Base-by-base conservation (phyloP, 441 rosid genomes). In the Daphne laureola region DNA sequence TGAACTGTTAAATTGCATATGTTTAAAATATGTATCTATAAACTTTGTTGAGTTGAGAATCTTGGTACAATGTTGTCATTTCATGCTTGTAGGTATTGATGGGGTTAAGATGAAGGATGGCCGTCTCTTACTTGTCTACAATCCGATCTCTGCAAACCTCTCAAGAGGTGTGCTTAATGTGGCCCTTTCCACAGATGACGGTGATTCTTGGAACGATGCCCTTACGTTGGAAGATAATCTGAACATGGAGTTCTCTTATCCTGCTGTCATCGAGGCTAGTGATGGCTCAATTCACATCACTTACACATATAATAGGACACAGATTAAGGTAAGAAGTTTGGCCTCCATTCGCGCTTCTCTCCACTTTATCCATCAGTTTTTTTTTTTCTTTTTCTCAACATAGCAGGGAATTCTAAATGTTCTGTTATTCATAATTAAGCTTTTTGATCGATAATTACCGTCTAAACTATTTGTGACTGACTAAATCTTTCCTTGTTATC, bases 201-300 rank as follows among this genome's bases (percentile, higher is more conserved):
- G 94, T 31, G 86, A 83, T 73, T 67, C 87, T 3, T 92, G 92
- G 98, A 54, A 58, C n/a, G 82, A 89, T 62, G 76, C 71, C 61
- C 54, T 83, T 46, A 83, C 88, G 0, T 67, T 89, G 36, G 96
- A 86, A 64, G 86, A 84, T 11, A 59, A 73, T 21, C 44, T 44
- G 25, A 86, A 53, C 27, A 81, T 80, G 96, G 92, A 89, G 50
- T 92, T 89, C 61, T 92, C 96, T 3, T 89, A 92, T 54, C 94
- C 96, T 0, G 90, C 96, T 17, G 93, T 84, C 59, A 84, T 92
- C 48, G 80, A 86, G 76, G 83, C 86, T 46, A 67, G 75, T 35
- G 82, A 84, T 52, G 87, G 87, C 58, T 66, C 56, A 44, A 66
- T 90, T 63, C 97, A 86, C 65, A 50, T 90, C 63, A 86, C 97